Evolutionary conservation across 805 yeast species (phyloP), one percentile per base, ranked within the genome.

Genomic region (Starmera dryadoides): DNA sequence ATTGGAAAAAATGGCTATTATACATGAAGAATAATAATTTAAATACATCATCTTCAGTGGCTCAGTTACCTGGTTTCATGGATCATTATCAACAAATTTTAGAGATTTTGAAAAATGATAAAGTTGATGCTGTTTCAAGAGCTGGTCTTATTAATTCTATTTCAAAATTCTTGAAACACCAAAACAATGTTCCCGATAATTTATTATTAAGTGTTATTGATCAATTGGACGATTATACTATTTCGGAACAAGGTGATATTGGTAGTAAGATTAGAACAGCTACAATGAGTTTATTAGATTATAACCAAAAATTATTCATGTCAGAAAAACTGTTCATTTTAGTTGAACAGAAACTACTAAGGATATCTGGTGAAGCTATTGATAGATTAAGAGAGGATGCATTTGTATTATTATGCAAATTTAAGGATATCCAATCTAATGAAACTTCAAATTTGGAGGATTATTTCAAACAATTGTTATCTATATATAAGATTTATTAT

Each of bases 181-280:
- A 41, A 2, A 29, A 39, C 1, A 14, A 22, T 7, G n/a, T 12
- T 25, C 28, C 23, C 6, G 21, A 29, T 1, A 12, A 3, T 2
- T 26, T 8, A 1, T 33, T 49, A 33, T 12, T 5, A 4, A 28
- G 4, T 5, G 23, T 69, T 4, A 33, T 71, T 1, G 46, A 44
- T 2, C 71, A 75, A 26, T 58, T 91, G 12, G 80, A 81, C 44
- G 96, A 89, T 50, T 87, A 88, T 55, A 76, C 95, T 0, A 62
- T 73, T 2, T 84, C 91, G 0, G 75, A 76, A 21, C 83, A 86
- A 52, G 98, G 98, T 9, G 98, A 89, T 61, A 89, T 88, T n/a
- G 98, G 98, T 2, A 75, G 86, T 35, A 72, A 77, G 49, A 73
- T 87, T 1, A 63, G 98, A 35, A 45, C 54, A 1, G 69, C 80